Evolutionary conservation across 139 green algal species (phyloP).

Genomic region (Chlamydomonas schloesseri): DNA sequence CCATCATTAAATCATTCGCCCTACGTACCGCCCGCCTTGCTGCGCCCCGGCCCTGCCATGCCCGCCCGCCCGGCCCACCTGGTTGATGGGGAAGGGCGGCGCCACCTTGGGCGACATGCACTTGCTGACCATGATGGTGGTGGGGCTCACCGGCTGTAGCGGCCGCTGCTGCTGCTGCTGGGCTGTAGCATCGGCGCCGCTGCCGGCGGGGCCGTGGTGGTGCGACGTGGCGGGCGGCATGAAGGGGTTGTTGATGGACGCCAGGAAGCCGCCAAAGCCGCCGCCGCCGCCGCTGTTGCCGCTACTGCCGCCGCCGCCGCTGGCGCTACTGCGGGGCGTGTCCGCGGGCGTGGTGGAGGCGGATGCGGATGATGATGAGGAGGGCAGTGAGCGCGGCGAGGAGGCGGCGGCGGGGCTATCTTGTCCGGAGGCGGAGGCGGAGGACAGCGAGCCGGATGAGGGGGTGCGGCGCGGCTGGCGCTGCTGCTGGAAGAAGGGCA

Average conservation of each 20-base stretch:
- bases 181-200: not conserved
- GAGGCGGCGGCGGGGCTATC: no score
- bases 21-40: no score
- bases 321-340: not conserved
- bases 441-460: no score
- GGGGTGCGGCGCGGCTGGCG: not conserved
- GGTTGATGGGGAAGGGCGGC: constrained; percentile 44
- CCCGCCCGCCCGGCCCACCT: not conserved
- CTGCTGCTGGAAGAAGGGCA: not conserved
- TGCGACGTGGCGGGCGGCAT: no score
- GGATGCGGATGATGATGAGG: not conserved
- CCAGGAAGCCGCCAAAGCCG: not conserved
- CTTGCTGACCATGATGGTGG: constrained; percentile 29
- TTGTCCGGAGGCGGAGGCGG: no score
- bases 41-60: no score
- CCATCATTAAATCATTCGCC: no score
- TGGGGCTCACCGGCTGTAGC: not conserved
- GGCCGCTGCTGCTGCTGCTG: not conserved
- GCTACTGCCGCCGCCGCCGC: no score
- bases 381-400: no score
- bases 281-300: not conserved
- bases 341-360: not conserved
- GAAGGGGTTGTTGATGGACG: constrained; percentile 38
- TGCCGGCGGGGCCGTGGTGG: not conserved
- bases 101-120: constrained; percentile 18